phyloP scores from a whole-genome alignment of 2,329 filamentous ascomycete species.

The Penicillium sp. region DNA sequence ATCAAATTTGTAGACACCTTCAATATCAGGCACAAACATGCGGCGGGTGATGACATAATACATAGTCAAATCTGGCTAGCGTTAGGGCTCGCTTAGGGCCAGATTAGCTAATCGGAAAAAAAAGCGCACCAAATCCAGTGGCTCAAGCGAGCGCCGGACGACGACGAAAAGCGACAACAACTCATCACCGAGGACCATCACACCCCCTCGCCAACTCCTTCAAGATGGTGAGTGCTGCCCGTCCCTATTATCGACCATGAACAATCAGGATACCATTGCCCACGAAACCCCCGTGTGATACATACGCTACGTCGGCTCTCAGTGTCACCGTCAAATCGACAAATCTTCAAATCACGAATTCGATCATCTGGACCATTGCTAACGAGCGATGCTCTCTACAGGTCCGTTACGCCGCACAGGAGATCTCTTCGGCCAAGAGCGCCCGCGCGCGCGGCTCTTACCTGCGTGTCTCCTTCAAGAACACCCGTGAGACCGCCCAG shows the following conservation, averaged over 20 bases:
- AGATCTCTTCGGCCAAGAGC: slow-evolving; percentile 87
- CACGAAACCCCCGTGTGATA: slow-evolving; percentile 15
- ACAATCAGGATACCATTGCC: slow-evolving; percentile 10
- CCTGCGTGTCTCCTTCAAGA: slow-evolving; percentile 99
- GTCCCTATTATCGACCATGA: slow-evolving; percentile 11
- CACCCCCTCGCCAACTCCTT: slow-evolving; percentile 43
- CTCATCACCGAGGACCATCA: slow-evolving; percentile 46
- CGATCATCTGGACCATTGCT: slow-evolving; percentile 22
- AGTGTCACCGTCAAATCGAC: slow-evolving; percentile 6
- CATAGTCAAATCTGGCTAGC: too few species aligned
- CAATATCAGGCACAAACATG: too few species aligned
- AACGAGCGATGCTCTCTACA: slow-evolving; percentile 45
- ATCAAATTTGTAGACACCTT: too few species aligned
- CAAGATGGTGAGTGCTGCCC: slow-evolving; percentile 48
- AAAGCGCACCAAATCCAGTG: slow-evolving; percentile 40
- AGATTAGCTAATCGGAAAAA: slow-evolving; percentile 30
- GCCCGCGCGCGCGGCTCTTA: slow-evolving; percentile 98
- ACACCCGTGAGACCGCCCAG: slow-evolving; percentile 99
- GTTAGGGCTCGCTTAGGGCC: too few species aligned
- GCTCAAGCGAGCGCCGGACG: slow-evolving; percentile 34
- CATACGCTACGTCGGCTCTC: slow-evolving; percentile 1
- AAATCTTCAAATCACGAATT: slow-evolving; percentile 8
- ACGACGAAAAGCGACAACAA: slow-evolving; percentile 42
- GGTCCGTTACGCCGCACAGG: slow-evolving; percentile 95
- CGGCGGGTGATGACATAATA: too few species aligned